A percentile compares a stretch with the other conserved stretches of the same genome.
Conservation (phyloP, 345 rosid genomes). For the Lepidium sativum region DNA sequence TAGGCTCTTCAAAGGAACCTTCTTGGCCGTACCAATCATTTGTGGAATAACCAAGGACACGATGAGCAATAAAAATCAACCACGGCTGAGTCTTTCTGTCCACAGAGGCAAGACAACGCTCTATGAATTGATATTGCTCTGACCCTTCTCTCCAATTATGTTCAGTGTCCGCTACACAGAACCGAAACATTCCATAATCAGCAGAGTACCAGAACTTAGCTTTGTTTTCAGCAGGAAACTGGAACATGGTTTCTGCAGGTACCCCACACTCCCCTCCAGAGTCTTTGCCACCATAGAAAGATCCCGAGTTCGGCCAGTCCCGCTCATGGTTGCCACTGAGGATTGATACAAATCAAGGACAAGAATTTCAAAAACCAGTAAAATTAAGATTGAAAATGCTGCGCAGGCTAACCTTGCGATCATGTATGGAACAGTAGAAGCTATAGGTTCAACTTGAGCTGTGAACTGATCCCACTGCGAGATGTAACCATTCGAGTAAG, state of each 20-base stretch:
- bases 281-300: slow-evolving; percentile 40
- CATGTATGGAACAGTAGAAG: slow-evolving; percentile 59
- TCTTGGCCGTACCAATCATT: slow-evolving; percentile 35
- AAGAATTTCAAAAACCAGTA: neutral
- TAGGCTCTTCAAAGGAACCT: slow-evolving; percentile 57
- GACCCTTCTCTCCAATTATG: slow-evolving; percentile 76
- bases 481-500: slow-evolving; percentile 56
- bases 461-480: slow-evolving; percentile 78
- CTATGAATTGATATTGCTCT: slow-evolving; percentile 52
- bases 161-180: slow-evolving; percentile 66
- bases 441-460: slow-evolving; percentile 59
- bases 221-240: slow-evolving; percentile 46
- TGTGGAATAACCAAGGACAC: slow-evolving; percentile 70
- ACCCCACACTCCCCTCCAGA: slow-evolving; percentile 66
- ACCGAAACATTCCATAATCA: slow-evolving; percentile 69
- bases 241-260: slow-evolving; percentile 43
- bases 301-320: slow-evolving; percentile 55
- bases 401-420: slow-evolving; percentile 38
- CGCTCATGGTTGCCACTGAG: slow-evolving; percentile 71
- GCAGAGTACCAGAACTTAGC: slow-evolving; percentile 50
- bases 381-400: neutral
- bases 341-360: neutral
- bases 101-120: slow-evolving; percentile 52
- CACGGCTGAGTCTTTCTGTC: slow-evolving; percentile 71
- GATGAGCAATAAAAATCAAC: slow-evolving; percentile 60